These are phyloP conservation scores for Begonia fuchsioides DNA, from an alignment of 306 rosid species.

Conservation along the genomic window DNA sequence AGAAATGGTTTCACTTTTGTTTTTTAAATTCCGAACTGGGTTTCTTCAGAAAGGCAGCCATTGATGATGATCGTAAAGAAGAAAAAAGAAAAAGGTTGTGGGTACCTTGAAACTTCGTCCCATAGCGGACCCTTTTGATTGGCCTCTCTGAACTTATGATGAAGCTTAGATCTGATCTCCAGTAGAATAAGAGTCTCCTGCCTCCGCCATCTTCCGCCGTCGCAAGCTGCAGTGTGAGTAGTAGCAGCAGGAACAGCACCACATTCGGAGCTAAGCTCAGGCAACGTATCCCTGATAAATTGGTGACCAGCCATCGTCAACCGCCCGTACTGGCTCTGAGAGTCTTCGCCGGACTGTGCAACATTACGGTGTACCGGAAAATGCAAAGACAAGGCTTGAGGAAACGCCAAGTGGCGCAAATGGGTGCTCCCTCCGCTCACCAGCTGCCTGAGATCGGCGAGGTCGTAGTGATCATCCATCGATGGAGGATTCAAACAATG, in stretches of 20 bases:
- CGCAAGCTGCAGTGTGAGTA: background rate
- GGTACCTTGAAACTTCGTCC: slow-evolving; percentile 77
- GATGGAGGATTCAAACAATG: background rate
- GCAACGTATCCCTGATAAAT: slow-evolving; percentile 15
- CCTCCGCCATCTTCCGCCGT: slow-evolving; percentile 54
- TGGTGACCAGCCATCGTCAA: slow-evolving; percentile 65
- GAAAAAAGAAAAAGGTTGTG: background rate
- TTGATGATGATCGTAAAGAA: background rate
- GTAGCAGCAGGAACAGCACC: background rate
- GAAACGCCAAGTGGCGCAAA: slow-evolving; percentile 17
- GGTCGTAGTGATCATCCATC: slow-evolving; percentile 52
- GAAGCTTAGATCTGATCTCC: slow-evolving; percentile 81
- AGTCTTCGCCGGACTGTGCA: no score
- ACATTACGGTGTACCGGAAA: slow-evolving; percentile 25
- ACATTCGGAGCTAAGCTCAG: slow-evolving; percentile 8
- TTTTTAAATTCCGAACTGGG: no score
- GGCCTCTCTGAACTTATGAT: slow-evolving; percentile 64
- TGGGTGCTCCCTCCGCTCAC: slow-evolving; percentile 30
- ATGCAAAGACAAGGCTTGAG: slow-evolving; percentile 26
- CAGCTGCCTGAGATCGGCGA: slow-evolving; percentile 54
- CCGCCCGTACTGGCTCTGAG: slow-evolving; percentile 28
- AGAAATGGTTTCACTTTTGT: no score
- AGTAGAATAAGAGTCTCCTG: slow-evolving; percentile 76
- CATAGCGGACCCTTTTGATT: slow-evolving; percentile 74
- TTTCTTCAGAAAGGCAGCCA: no score